phyloP scores from a whole-genome alignment of 495 filamentous ascomycete genomes.

The Cairneyella variabilis region DNA sequence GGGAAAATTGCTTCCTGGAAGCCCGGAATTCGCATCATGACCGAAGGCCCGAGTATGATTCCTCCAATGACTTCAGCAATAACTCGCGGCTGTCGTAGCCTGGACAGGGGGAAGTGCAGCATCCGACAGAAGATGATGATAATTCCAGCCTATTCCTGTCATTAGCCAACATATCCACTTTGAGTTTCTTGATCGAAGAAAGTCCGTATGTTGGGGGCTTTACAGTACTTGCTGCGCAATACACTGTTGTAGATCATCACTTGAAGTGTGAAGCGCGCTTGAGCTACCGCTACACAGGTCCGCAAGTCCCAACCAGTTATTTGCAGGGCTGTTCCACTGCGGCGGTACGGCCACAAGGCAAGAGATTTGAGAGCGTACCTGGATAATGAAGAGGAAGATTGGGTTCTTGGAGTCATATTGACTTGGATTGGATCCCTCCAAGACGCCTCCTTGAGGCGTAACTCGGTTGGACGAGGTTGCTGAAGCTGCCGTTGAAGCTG shows the following conservation, averaged over 20 bases:
- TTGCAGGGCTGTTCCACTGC: no score
- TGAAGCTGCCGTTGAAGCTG: slow-evolving; percentile 17
- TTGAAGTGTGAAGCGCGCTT: no score
- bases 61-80: slow-evolving; percentile 96
- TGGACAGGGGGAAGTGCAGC: slow-evolving; percentile 79
- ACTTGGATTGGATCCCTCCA: slow-evolving; percentile 71
- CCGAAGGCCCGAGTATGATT: slow-evolving; percentile 83
- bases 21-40: slow-evolving; percentile 78
- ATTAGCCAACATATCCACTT: no score
- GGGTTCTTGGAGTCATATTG: slow-evolving; percentile 73
- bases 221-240: no score
- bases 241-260: no score
- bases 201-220: no score
- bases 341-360: no score
- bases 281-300: no score
- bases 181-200: no score
- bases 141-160: slow-evolving; percentile 76
- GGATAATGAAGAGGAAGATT: slow-evolving; percentile 92
- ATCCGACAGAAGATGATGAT: slow-evolving; percentile 88
- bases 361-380: no score
- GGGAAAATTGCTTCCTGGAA: slow-evolving; percentile 81
- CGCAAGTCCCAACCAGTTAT: no score
- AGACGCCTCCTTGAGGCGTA: slow-evolving; percentile 61
- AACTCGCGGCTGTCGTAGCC: slow-evolving; percentile 83
- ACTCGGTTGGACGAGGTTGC: slow-evolving; percentile 28